Base-by-base conservation (phyloP, 306 rosid species). In the Dryas octopetala region DNA sequence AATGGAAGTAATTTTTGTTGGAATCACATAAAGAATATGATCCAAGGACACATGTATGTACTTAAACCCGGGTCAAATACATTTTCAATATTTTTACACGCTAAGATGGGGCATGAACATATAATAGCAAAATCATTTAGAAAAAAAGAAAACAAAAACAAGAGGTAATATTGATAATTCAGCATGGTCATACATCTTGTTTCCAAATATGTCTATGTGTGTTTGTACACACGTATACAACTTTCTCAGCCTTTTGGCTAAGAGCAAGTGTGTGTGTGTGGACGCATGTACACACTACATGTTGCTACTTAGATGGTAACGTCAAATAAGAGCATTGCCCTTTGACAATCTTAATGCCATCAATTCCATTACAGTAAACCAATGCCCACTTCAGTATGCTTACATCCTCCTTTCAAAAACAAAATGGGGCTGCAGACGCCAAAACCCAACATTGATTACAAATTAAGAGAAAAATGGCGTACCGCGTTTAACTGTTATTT, bases 291-390 rank as follows among this genome's bases (percentile, higher is more conserved):
- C 63, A 23, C 10, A 12, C 2, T 14, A 19, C 26, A 41, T 55
- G 19, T 14, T 45, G 17, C 26, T 28, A 61, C 43, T 5, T 71
- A 43, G 9, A 10, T 17, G 47, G 64, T 54, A 5, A 5, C 10
- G 10, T 19, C 19, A 45, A 71, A 41, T 57, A 58, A 57, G 26
- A 15, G 57, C 54, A 58, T 59, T 48, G 16, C 6, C 10, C 63
- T 26, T 59, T 26, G 32, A 5, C 57, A 8, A 58, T 45, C 67
- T 5, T 44, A 44, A 57, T 44, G 38, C 57, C 62, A 57, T 58
- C 54, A 72, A 66, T 46, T 46, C 67, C 76, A 73, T 7, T 73
- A 45, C 46, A 45, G 9, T 9, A 58, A 5, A 12, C 57, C 57
- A 46, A 72, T 23, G 19, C 3, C 4, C 2, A 15, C 66, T 19